Conservation (phyloP, 2,329 filamentous ascomycete genomes). For the Cladosporium sp. region DNA sequence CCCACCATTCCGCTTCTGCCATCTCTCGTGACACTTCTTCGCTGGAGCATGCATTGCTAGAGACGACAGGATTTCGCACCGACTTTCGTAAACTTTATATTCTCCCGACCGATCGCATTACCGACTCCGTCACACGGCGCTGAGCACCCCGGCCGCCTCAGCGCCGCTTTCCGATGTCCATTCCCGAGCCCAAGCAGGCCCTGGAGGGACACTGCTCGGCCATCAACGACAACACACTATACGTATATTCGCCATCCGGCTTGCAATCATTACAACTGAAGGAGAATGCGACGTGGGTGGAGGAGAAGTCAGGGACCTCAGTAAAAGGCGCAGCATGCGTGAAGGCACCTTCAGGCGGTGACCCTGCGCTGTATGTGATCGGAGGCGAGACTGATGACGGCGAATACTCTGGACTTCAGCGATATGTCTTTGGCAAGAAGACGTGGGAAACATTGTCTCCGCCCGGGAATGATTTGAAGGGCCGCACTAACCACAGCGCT, state of each 20-base stretch:
- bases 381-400: constrained; percentile 59
- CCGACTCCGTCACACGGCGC: constrained; percentile 9
- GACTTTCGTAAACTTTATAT: constrained; percentile 6
- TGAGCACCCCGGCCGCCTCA: constrained; percentile 12
- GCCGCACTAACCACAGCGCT: constrained; percentile 70
- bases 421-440: constrained; percentile 54
- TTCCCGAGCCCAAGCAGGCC: constrained; percentile 65
- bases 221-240: constrained; percentile 76
- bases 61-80: constrained; percentile 11
- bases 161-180: constrained; percentile 53
- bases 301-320: constrained; percentile 60
- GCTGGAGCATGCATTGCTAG: constrained; percentile 9
- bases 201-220: constrained; percentile 77
- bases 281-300: constrained; percentile 67
- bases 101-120: constrained; percentile 2
- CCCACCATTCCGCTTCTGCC: background rate
- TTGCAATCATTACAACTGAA: constrained; percentile 71
- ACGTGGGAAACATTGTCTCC: constrained; percentile 57
- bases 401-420: constrained; percentile 71
- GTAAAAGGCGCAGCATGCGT: constrained; percentile 77
- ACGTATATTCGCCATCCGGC: constrained; percentile 70
- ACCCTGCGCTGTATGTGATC: constrained; percentile 68
- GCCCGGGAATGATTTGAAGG: constrained; percentile 54
- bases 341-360: constrained; percentile 57
- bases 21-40: background rate